A percentile compares a stretch with the other conserved stretches of the same genome.
phyloP scores from a whole-genome alignment of 208 protist species.

The Naegleria fowleri region DNA sequence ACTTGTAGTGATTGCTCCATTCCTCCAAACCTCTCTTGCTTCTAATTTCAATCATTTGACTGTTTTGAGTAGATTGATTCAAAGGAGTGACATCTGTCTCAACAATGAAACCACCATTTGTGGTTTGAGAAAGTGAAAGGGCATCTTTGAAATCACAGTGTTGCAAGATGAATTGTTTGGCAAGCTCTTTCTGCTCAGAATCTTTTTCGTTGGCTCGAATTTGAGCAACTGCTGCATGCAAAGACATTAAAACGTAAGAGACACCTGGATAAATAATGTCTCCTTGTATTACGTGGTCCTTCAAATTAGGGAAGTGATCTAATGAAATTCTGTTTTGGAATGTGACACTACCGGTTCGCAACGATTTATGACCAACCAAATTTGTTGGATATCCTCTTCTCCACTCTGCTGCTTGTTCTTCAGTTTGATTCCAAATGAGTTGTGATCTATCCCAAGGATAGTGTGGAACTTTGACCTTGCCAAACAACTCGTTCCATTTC shows the following conservation, averaged over 20 bases:
- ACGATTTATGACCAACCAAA: background rate
- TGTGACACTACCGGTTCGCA: background rate
- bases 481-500: background rate
- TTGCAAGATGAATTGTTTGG: background rate
- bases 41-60: background rate
- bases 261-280: background rate
- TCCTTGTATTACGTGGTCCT: slow-evolving; percentile 5
- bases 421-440: background rate
- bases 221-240: background rate
- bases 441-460: background rate
- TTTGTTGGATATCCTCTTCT: background rate
- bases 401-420: slow-evolving; percentile 11
- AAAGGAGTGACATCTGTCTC: background rate
- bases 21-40: background rate
- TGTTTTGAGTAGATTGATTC: background rate
- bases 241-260: background rate
- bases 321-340: background rate
- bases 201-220: background rate
- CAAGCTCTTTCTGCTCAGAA: background rate
- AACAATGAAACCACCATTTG: background rate
- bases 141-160: background rate
- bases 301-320: slow-evolving; percentile 1
- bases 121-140: background rate
- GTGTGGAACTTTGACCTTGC: background rate
- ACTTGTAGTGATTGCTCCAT: background rate